phyloP scores from a whole-genome alignment of 2,329 filamentous ascomycete genomes.

The Pyrenophora seminiperda region DNA sequence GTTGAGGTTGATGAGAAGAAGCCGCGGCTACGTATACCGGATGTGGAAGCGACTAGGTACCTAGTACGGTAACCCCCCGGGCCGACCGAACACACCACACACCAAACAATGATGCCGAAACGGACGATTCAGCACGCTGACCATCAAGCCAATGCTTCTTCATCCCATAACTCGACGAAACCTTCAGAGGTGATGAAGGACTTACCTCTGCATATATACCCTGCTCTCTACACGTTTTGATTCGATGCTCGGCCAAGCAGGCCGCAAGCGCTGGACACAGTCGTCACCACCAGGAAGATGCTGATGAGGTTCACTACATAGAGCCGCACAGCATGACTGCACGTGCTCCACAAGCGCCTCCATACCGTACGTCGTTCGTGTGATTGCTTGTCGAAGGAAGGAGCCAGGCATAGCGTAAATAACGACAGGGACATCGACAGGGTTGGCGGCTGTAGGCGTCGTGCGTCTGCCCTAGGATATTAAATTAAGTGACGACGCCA shows the following conservation, averaged over 20 bases:
- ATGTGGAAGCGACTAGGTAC: conserved; percentile 28
- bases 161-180: conserved; percentile 23
- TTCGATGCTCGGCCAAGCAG: conserved; percentile 6
- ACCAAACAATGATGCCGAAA: conserved; percentile 22
- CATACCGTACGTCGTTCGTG: conserved; percentile 32
- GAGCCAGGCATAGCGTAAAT: conserved; percentile 15
- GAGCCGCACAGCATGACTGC: conserved; percentile 41
- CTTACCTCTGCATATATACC: conserved; percentile 22
- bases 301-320: background rate
- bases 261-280: conserved; percentile 1
- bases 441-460: conserved; percentile 25
- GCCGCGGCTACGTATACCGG: conserved; percentile 21
- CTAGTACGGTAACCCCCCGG: no score
- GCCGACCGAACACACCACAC: conserved; percentile 29
- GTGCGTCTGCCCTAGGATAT: conserved; percentile 26
- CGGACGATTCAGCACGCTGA: conserved; percentile 22
- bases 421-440: conserved; percentile 16
- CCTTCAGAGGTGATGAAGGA: conserved; percentile 25
- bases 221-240: conserved; percentile 19
- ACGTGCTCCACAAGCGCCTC: conserved; percentile 34
- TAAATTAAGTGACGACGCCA: conserved; percentile 29
- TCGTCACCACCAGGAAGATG: background rate
- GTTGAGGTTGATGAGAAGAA: conserved; percentile 33
- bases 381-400: conserved; percentile 16
- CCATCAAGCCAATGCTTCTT: conserved; percentile 17